phyloP scores from a whole-genome alignment of 257 asterid species.

The Nicotiana knightiana region DNA sequence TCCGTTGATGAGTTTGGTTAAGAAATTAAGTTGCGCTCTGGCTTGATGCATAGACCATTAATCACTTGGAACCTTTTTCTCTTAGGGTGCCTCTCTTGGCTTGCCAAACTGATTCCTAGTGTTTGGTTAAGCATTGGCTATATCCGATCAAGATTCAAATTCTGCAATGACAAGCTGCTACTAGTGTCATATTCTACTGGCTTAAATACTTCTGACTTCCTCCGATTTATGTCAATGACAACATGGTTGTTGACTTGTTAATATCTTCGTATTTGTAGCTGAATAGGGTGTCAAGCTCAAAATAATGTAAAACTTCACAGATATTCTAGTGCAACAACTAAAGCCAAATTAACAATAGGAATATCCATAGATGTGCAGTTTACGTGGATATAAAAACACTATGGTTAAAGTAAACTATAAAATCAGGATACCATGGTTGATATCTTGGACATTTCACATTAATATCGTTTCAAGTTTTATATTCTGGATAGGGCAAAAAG shows the following conservation, averaged over 20 bases:
- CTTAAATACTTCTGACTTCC: constrained; percentile 17
- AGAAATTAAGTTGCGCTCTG: too few species aligned
- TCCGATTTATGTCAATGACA: constrained; percentile 35
- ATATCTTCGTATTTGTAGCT: neutral
- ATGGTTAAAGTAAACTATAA: neutral
- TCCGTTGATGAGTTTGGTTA: too few species aligned
- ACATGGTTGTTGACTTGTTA: constrained; percentile 5
- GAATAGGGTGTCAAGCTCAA: neutral
- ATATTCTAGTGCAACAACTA: neutral
- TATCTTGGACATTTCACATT: neutral
- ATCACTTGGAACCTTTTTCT: constrained; percentile 42
- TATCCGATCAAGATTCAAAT: constrained; percentile 32
- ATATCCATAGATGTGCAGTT: neutral
- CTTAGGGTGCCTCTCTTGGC: constrained; percentile 25
- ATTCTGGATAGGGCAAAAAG: neutral
- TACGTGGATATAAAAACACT: neutral
- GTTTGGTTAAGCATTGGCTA: constrained; percentile 7
- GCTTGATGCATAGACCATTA: constrained; percentile 46
- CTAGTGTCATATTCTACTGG: constrained; percentile 32
- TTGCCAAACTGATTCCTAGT: constrained; percentile 38
- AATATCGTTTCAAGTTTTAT: neutral
- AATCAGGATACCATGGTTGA: neutral
- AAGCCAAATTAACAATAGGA: neutral
- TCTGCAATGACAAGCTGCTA: constrained; percentile 7
- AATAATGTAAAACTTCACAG: neutral